phyloP scores from a whole-genome alignment of 2,329 filamentous ascomycete genomes.

The Microascus cirrosus region DNA sequence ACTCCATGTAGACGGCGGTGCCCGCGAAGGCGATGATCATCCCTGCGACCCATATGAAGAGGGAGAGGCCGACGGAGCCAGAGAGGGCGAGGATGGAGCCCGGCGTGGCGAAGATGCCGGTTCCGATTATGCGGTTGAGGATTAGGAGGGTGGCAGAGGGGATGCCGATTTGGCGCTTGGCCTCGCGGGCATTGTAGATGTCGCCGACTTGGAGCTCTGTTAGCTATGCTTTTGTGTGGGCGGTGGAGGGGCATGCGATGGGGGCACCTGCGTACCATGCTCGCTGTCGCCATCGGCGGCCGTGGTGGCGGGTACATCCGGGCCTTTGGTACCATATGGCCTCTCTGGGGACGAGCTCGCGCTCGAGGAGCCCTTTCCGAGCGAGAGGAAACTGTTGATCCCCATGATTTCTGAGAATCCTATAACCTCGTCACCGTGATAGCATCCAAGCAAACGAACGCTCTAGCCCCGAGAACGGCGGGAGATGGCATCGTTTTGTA shows the following conservation, averaged over 20 bases:
- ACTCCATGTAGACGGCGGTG: constrained; percentile 55
- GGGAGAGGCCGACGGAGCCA: constrained; percentile 49
- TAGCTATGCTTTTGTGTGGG: not conserved
- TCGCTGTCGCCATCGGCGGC: not conserved
- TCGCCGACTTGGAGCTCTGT: constrained; percentile 11
- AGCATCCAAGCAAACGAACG: not conserved
- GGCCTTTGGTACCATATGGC: not conserved
- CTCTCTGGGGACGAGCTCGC: not conserved
- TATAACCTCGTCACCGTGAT: not conserved
- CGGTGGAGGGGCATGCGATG: not conserved
- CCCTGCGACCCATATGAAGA: constrained; percentile 53
- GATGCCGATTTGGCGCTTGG: constrained; percentile 44
- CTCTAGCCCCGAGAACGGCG: too few relatives aligned
- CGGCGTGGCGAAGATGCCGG: constrained; percentile 56
- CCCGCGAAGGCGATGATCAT: constrained; percentile 51
- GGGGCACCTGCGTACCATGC: not conserved
- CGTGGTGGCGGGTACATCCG: not conserved
- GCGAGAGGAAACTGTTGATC: not conserved
- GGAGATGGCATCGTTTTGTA: too few relatives aligned
- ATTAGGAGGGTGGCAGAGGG: constrained; percentile 46
- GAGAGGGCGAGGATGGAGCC: constrained; percentile 43
- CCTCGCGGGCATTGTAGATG: constrained; percentile 28
- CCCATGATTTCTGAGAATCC: not conserved
- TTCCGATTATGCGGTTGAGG: constrained; percentile 56
- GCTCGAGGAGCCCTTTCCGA: not conserved